Conservation (phyloP, 805 yeast genomes). For the Priceomyces carsonii region DNA sequence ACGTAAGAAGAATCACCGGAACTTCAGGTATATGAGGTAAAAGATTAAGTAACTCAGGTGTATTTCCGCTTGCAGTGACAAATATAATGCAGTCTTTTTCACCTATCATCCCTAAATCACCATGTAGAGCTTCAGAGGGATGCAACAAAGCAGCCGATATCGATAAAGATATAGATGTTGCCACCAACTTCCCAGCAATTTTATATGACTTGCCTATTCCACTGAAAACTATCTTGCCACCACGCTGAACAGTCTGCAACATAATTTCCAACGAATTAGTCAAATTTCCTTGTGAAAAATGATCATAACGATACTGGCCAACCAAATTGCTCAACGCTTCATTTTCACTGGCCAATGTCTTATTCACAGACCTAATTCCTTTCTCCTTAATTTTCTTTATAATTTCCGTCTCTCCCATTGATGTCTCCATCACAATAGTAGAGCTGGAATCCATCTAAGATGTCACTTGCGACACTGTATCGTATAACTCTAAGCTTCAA, state of each 20-base stretch:
- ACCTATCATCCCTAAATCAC: constrained; percentile 76
- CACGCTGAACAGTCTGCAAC: constrained; percentile 19
- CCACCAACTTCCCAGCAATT: constrained; percentile 75
- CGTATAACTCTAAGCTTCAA: no score
- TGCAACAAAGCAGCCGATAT: constrained; percentile 68
- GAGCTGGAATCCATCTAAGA: no score
- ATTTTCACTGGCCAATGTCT: constrained; percentile 47
- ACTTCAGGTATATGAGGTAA: constrained; percentile 54
- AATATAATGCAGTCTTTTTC: constrained; percentile 58
- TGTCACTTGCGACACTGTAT: no score
- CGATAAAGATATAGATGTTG: constrained; percentile 80
- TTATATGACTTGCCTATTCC: constrained; percentile 88
- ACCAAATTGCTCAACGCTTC: constrained; percentile 48
- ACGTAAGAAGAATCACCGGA: constrained; percentile 64
- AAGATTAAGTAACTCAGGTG: constrained; percentile 68
- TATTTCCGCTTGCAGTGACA: constrained; percentile 79
- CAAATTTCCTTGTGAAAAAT: constrained; percentile 47
- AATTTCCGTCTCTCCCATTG: no score
- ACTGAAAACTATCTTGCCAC: constrained; percentile 72
- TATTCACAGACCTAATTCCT: constrained; percentile 35
- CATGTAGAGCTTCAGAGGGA: constrained; percentile 88
- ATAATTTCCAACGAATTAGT: constrained; percentile 44
- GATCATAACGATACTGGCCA: constrained; percentile 45
- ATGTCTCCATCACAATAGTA: no score
- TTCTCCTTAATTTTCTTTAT: neutral